Base-by-base conservation (phyloP, 2,329 filamentous ascomycete genomes). In the Phyllachora maydis region DNA sequence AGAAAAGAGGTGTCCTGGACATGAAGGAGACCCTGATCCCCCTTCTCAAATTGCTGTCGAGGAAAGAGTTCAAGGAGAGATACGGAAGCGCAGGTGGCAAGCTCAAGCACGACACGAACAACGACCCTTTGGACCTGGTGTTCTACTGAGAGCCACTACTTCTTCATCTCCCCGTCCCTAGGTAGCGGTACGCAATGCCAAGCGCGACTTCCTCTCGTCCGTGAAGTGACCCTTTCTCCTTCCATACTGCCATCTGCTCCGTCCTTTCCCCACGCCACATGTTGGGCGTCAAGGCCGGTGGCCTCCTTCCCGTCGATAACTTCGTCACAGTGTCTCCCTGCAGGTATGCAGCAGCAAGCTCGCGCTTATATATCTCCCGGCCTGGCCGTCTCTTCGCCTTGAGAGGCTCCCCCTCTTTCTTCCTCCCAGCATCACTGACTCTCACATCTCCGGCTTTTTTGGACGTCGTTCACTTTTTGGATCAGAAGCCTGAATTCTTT, bases 21-120 rank as follows among this genome's bases (percentile, higher is more conserved):
- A 93, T 95, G 79, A 81, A 77, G 46, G 88, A 98, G 30, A 79
- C 79, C 0, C 73, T 83, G 52, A 59, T 82, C 38, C 78, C 81
- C 5, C 59, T 95, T 22, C 64, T 79, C 21, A 63, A 67, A 30
- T 67, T 91, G 41, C 52, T 98, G 23, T 63, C 71, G 16, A 59
- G 68, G 26, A 52, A 65, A 10, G 70, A 78, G 37, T 61, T 93
- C 35, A 73, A 69, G 44, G 66, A 68, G 23, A 59, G 69, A 31
- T 90, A 81, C 38, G 54, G 47, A 13, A 59, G 59, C 25, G 53
- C n/a, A n/a, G n/a, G n/a, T n/a, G n/a, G n/a, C n/a, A n/a, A n/a
- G n/a, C n/a, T n/a, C n/a, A n/a, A n/a, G n/a, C n/a, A n/a, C n/a
- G n/a, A n/a, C n/a, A n/a, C n/a, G n/a, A n/a, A 60, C 28, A 59